phyloP scores from a whole-genome alignment of 345 rosid genomes.

The Citrus glauca region DNA sequence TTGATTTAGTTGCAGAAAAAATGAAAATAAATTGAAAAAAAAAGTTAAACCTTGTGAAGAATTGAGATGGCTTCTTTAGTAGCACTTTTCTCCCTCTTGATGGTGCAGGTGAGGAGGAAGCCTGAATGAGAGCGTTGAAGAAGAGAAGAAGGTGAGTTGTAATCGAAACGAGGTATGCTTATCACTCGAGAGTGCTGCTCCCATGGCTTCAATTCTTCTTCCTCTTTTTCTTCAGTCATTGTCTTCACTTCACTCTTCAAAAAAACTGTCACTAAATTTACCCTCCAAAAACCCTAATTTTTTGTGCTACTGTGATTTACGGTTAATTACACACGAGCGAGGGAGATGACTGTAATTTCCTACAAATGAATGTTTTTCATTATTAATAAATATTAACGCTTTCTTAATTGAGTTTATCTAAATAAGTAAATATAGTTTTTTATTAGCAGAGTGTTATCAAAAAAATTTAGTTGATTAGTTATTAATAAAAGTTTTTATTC shows the following conservation, averaged over 20 bases:
- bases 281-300: not conserved
- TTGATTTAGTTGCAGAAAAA: too few relatives aligned
- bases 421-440: too few relatives aligned
- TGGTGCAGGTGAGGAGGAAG: conserved; percentile 81
- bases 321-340: too few relatives aligned
- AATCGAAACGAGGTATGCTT: conserved; percentile 88
- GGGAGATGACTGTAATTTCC: too few relatives aligned
- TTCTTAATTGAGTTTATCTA: too few relatives aligned
- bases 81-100: conserved; percentile 92
- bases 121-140: conserved; percentile 73
- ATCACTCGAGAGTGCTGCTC: conserved; percentile 76
- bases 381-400: too few relatives aligned
- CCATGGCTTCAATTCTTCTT: conserved; percentile 62
- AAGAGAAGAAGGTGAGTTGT: conserved; percentile 78
- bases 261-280: not conserved
- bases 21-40: not conserved
- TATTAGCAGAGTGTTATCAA: too few relatives aligned
- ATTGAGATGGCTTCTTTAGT: conserved; percentile 81
- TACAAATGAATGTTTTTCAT: too few relatives aligned
- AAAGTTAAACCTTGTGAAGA: conserved; percentile 61
- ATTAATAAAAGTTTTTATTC: rapidly evolving
- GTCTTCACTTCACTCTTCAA: not conserved
- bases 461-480: too few relatives aligned
- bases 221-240: conserved; percentile 4
- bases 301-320: not conserved